Base-by-base conservation (phyloP, 106 monocot species). In the Acorus gramineus region DNA sequence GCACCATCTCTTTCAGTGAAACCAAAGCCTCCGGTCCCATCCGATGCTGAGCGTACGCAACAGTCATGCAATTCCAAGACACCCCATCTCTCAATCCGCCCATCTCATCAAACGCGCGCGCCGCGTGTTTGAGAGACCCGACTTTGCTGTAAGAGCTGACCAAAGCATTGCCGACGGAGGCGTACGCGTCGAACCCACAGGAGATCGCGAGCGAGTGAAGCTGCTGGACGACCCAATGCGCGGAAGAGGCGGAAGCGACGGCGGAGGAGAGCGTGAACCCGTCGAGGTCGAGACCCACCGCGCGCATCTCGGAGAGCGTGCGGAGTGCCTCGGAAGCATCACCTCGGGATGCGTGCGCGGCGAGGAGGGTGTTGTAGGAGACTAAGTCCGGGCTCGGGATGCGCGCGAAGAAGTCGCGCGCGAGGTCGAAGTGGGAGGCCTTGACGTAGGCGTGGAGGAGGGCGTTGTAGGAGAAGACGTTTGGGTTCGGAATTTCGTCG, bases 11-110 rank as follows among this genome's bases (percentile, higher is more conserved):
- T 68, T 59, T 56, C 45, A 77, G 74, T 69, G 77, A 77, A 11
- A 12, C 11, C 61, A 86, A 60, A 2, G 83, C 83, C 47, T 72
- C 76, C 8, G 14, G 8, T 14, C 80, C 83, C 52, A 81, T 52
- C 3, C 77, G 60, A 63, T 86, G 78, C 66, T 84, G 78, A 47
- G 84, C 91, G n/a, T 79, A 86, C 43, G 72, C 84, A n/a, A 84
- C 86, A 60, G 86, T 91, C 91, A 91, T 86, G 45, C 76, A 81
- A 62, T 86, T 91, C 91, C 91, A 91, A 2, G 91, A 91, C 11
- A 91, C 79, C 3, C 52, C 72, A 55, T 91, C 76, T 8, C 78
- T 55, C 2, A 7, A 8, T 0, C 8, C 52, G 1, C 28, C 55
- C 72, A 77, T 64, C 44, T 62, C 60, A n/a, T 62, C 14, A 12